phyloP scores from a whole-genome alignment of 2,329 filamentous ascomycete genomes.

The Orbilia ellipsospora region DNA sequence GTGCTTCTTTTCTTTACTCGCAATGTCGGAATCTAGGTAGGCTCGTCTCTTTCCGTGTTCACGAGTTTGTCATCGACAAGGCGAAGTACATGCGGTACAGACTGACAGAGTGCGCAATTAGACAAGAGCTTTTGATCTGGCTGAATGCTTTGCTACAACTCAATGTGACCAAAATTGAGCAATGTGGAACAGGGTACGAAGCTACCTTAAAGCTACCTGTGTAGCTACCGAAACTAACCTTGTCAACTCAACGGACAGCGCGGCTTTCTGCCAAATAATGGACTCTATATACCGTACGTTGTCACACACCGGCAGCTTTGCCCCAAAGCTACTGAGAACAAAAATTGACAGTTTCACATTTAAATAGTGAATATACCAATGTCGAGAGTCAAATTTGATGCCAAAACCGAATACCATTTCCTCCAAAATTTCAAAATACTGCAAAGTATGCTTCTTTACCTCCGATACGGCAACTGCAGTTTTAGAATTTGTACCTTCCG shows the following conservation, averaged over 20 bases:
- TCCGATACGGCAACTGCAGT: too few relatives aligned
- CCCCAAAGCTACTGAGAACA: background rate
- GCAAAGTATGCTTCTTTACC: slow-evolving; percentile 74
- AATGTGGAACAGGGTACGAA: slow-evolving; percentile 93
- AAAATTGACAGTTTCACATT: background rate
- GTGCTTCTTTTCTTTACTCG: slow-evolving; percentile 2
- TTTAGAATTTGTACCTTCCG: background rate
- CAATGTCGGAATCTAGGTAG: slow-evolving; percentile 51
- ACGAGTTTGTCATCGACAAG: background rate
- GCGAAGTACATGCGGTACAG: background rate
- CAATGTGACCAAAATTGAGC: slow-evolving; percentile 98
- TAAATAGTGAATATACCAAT: slow-evolving; percentile 83
- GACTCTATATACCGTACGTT: slow-evolving; percentile 89
- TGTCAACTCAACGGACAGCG: slow-evolving; percentile 67
- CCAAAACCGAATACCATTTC: slow-evolving; percentile 96
- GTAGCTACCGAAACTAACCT: slow-evolving; percentile 23
- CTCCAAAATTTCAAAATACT: slow-evolving; percentile 98
- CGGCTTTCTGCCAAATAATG: slow-evolving; percentile 95
- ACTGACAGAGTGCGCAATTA: slow-evolving; percentile 62
- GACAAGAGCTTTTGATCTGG: slow-evolving; percentile 96
- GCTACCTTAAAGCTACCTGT: slow-evolving; percentile 9
- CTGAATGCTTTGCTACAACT: slow-evolving; percentile 97
- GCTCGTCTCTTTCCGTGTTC: background rate
- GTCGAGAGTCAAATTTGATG: slow-evolving; percentile 97
- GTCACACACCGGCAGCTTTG: background rate